phyloP scores from a whole-genome alignment of 805 yeast species.

The Clavispora phyllophila region DNA sequence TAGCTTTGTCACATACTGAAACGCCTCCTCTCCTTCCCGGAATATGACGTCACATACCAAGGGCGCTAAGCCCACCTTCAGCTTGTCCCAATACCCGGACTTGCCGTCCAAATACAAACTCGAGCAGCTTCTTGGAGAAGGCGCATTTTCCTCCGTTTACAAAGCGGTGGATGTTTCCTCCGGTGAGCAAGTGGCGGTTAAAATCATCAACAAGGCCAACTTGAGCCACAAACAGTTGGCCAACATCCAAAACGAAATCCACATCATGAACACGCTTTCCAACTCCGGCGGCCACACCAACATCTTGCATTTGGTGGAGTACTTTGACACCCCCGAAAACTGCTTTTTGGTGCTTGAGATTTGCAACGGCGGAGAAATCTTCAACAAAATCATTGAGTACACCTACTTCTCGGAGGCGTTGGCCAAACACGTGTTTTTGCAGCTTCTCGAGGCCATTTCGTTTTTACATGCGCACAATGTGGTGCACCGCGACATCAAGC shows the following conservation, averaged over 20 bases:
- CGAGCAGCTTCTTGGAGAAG: slow-evolving; percentile 63
- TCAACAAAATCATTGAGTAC: slow-evolving; percentile 60
- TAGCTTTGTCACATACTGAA: neutral
- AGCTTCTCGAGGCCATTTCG: slow-evolving; percentile 58
- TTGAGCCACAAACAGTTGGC: slow-evolving; percentile 58
- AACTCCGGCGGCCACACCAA: slow-evolving; percentile 47
- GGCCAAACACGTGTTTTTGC: slow-evolving; percentile 57
- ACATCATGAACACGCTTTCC: slow-evolving; percentile 59
- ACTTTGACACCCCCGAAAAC: slow-evolving; percentile 54
- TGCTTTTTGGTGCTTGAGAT: slow-evolving; percentile 71
- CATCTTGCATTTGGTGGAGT: slow-evolving; percentile 60
- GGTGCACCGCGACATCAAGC: slow-evolving; percentile 80
- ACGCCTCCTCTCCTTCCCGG: neutral
- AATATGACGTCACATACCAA: neutral
- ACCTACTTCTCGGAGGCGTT: slow-evolving; percentile 65
- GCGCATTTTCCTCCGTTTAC: slow-evolving; percentile 75
- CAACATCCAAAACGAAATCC: slow-evolving; percentile 75
- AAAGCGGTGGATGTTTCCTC: slow-evolving; percentile 44
- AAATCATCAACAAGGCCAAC: slow-evolving; percentile 63
- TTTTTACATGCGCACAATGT: slow-evolving; percentile 73
- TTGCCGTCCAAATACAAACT: slow-evolving; percentile 39
- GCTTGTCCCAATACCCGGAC: slow-evolving; percentile 25
- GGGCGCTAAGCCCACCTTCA: slow-evolving; percentile 3
- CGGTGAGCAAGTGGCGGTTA: slow-evolving; percentile 45
- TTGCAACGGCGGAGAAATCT: slow-evolving; percentile 74